Conservation (phyloP, 148 eudicot species). For the Camellia lanceoleosa region DNA sequence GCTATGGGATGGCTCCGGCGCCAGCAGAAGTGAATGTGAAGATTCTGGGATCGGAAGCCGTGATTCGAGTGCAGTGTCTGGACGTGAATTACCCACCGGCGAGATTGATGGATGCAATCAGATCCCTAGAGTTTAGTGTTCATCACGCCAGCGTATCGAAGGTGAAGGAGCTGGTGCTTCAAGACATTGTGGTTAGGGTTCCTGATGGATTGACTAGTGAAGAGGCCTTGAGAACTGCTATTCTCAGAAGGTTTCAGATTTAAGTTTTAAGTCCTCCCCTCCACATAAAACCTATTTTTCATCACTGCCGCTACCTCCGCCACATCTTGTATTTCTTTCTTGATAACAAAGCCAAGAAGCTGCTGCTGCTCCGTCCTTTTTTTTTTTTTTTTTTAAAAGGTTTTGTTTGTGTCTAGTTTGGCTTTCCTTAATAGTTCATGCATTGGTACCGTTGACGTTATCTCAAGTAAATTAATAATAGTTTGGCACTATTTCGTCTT, state of each 20-base stretch:
- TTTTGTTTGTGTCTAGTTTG: no score
- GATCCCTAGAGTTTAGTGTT: conserved; percentile 23
- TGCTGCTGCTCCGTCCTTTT: no score
- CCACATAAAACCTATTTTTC: no score
- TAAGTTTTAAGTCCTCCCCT: no score
- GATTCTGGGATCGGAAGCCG: conserved; percentile 32
- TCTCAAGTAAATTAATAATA: no score
- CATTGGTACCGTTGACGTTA: no score
- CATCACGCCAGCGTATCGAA: conserved; percentile 35
- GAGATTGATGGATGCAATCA: conserved; percentile 37
- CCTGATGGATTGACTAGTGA: conserved; percentile 21
- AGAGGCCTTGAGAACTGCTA: conserved; percentile 25
- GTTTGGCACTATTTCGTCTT: no score
- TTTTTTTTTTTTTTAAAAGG: no score
- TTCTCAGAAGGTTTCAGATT: conserved; percentile 13
- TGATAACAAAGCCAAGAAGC: no score
- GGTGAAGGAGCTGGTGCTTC: conserved; percentile 35
- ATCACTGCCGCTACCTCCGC: no score
- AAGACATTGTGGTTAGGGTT: conserved; percentile 31
- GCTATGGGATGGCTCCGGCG: background rate
- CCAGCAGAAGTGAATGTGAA: conserved; percentile 27
- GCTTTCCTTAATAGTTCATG: no score
- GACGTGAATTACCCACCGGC: conserved; percentile 31
- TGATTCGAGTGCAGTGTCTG: conserved; percentile 29
- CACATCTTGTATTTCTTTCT: no score